These are phyloP conservation scores for Phanerochaete carnosa DNA, from an alignment of 768 basidiomycete genomes.

Conservation along the genomic window DNA sequence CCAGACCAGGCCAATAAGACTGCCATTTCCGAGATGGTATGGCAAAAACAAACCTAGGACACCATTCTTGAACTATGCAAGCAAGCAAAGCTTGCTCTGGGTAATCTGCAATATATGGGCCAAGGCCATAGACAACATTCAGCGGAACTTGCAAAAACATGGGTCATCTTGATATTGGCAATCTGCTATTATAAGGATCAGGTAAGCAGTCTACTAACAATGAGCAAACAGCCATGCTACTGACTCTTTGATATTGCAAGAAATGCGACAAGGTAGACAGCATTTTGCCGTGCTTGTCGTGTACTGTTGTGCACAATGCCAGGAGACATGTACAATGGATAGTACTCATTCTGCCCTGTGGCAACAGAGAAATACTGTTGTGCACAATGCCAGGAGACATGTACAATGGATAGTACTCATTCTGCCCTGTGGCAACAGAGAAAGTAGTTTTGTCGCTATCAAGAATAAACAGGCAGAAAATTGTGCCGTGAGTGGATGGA, in stretches of 20 bases:
- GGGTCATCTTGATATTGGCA: slow-evolving; percentile 6
- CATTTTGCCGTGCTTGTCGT: slow-evolving; percentile 11
- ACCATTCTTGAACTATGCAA: slow-evolving; percentile 16
- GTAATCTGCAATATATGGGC: slow-evolving; percentile 21
- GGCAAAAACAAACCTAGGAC: slow-evolving; percentile 5
- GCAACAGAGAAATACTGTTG: no score
- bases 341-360: no score
- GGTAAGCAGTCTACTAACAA: neutral
- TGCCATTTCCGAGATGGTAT: neutral
- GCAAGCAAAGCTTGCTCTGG: slow-evolving; percentile 19
- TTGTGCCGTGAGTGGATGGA: slow-evolving; percentile 1
- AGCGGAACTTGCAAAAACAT: slow-evolving; percentile 14
- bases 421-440: slow-evolving; percentile 9
- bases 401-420: slow-evolving; percentile 15
- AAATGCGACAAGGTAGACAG: slow-evolving; percentile 10
- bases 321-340: neutral
- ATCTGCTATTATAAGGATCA: slow-evolving; percentile 7
- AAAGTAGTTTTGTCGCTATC: slow-evolving; percentile 18
- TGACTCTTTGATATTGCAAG: slow-evolving; percentile 14
- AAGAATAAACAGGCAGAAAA: slow-evolving; percentile 9
- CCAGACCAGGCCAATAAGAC: neutral
- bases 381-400: slow-evolving; percentile 4
- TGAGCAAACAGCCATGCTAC: neutral
- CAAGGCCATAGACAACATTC: slow-evolving; percentile 18
- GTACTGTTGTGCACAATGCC: slow-evolving; percentile 12